Evolutionary conservation across 345 rosid genomes (phyloP), one percentile per base, ranked within the genome.

Genomic region (Aethionema arabicum): DNA sequence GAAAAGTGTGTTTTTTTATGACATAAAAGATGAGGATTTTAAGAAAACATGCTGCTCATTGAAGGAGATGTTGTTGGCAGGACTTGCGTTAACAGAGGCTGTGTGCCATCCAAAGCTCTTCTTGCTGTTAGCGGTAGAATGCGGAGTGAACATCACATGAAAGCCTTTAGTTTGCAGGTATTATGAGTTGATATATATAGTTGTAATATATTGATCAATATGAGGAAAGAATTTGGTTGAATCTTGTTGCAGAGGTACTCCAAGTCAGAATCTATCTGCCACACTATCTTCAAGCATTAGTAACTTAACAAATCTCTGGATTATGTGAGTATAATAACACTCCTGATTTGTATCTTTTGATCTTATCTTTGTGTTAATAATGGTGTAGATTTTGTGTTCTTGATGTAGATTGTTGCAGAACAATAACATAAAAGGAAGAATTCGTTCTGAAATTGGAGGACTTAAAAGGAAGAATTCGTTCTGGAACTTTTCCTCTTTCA

Each of bases 1-100:
- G n/a, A n/a, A n/a, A n/a, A n/a, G n/a, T n/a, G n/a, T n/a, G n/a
- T n/a, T n/a, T n/a, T n/a, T n/a, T n/a, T n/a, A n/a, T n/a, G n/a
- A n/a, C n/a, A n/a, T n/a, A n/a, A n/a, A n/a, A n/a, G n/a, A n/a
- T n/a, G n/a, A n/a, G n/a, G n/a, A n/a, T n/a, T n/a, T n/a, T n/a
- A n/a, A n/a, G n/a, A n/a, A n/a, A n/a, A n/a, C n/a, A n/a, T n/a
- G n/a, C 96, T 58, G 99, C 97, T 93, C 12, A 80, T 90, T 3
- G 99, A 93, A 77, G 97, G 99, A 60, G 96, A 93, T 73, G 99
- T 90, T 36, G 82, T 93, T 58, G 99, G 99, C 63, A 97, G 99
- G 65, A 90, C 97, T 50, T 93, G 97, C 59, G 99, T 93, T 36
- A 93, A 93, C 74, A 82, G 99, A 83, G 99, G 99, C 0, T 90